Base-by-base conservation (phyloP, 768 basidiomycete species). In the Psilocybe sp. region DNA sequence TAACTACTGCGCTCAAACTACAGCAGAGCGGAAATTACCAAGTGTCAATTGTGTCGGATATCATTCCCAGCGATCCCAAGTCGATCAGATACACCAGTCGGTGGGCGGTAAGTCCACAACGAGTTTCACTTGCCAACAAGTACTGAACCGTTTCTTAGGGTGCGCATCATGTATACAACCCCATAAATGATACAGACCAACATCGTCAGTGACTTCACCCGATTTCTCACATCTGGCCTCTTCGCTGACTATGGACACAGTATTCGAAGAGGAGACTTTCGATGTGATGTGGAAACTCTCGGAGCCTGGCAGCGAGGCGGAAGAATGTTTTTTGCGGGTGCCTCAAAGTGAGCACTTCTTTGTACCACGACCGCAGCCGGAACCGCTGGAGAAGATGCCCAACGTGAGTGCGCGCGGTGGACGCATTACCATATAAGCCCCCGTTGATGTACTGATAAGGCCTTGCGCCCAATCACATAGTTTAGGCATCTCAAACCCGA, bases 71-170 rank as follows among this genome's bases (percentile, higher is more conserved):
- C 35, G 91, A 92, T 63, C 76, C 80, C 1, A 85, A 84, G 67
- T 76, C 74, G n/a, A 83, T 86, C 61, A 75, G 76, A 46, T 92
- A 89, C 57, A 89, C 91, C 2, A 89, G 87, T 62, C 79, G 79
- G 32, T 92, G 90, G 90, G 90, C 90, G 34, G 90, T 89, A 54
- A 55, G 84, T 71, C 16, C 43, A 12, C 36, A 31, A 14, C 15
- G 14, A 19, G 18, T 8, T 14, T 32, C 15, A 20, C 19, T n/a
- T 31, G 13, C 9, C 15, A 15, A 14, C 32, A 32, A n/a, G 28
- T 36, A 39, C 12, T 36, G 11, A 41, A 15, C 10, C 8, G 7
- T 4, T 49, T n/a, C 44, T 31, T 43, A 92, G 90, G 90, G 89
- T 33, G 91, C 87, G 8, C 87, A 92, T 54, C 86, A 90, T 73